A percentile compares a stretch with the other conserved stretches of the same genome.
phyloP scores from a whole-genome alignment of 2,329 filamentous ascomycete genomes.

The Plenodomus lindquistii region DNA sequence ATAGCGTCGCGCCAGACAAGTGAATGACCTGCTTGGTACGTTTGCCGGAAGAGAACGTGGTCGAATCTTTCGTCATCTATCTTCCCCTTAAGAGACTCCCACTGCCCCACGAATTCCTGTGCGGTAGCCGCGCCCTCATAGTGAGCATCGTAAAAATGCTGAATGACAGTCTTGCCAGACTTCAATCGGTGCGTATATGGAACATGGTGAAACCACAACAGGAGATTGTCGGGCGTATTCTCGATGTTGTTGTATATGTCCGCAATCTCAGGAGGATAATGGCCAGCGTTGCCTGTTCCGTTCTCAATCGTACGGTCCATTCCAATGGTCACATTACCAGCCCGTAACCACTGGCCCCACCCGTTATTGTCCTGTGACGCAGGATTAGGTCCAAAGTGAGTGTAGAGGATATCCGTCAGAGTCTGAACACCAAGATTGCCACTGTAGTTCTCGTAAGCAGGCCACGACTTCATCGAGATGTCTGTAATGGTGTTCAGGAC shows the following conservation, averaged over 20 bases:
- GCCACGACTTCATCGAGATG: conserved; percentile 72
- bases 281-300: conserved; percentile 67
- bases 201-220: conserved; percentile 77
- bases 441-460: conserved; percentile 70
- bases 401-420: conserved; percentile 67
- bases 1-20: conserved; percentile 73
- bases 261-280: conserved; percentile 67
- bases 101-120: conserved; percentile 60
- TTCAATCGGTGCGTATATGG: conserved; percentile 66
- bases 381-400: conserved; percentile 70
- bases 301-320: conserved; percentile 73
- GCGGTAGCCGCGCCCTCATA: conserved; percentile 63
- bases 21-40: conserved; percentile 70
- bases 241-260: conserved; percentile 61
- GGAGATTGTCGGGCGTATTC: conserved; percentile 68
- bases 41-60: conserved; percentile 61
- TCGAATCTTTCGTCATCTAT: conserved; percentile 65
- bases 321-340: conserved; percentile 62
- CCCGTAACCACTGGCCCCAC: conserved; percentile 75
- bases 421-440: conserved; percentile 74
- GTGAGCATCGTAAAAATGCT: conserved; percentile 68
- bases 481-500: conserved; percentile 64
- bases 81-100: conserved; percentile 59
- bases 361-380: conserved; percentile 67
- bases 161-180: conserved; percentile 68